Evolutionary conservation across 176 grass and related monocot species (phyloP).

Genomic region (Leersia perrieri): DNA sequence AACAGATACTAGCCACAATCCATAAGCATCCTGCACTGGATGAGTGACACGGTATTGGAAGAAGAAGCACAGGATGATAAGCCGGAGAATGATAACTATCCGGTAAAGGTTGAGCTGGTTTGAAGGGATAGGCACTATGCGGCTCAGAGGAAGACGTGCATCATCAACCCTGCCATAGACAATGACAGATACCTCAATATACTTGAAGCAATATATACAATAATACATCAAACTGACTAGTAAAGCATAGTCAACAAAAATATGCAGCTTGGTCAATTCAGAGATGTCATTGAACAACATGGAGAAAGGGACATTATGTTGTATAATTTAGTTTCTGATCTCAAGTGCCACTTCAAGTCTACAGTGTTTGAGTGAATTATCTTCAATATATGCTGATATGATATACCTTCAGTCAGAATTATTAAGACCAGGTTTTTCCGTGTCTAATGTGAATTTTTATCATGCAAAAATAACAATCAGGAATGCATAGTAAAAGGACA

Average conservation of each 20-base stretch:
- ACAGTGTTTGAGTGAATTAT: neutral
- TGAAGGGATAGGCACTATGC: slow-evolving; percentile 76
- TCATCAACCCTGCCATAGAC: slow-evolving; percentile 85
- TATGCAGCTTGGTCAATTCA: neutral
- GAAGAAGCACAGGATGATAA: slow-evolving; percentile 98
- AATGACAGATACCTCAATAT: slow-evolving; percentile 32
- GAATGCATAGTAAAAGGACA: slow-evolving; percentile 9
- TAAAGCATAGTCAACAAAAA: neutral
- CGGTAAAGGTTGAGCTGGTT: slow-evolving; percentile 98
- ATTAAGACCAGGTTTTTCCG: neutral
- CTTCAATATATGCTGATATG: neutral
- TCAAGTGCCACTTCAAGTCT: neutral
- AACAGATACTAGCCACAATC: slow-evolving; percentile 92
- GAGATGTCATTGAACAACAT: neutral
- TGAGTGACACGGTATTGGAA: slow-evolving; percentile 99
- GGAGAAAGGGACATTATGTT: neutral
- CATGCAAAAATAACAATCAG: slow-evolving; percentile 13
- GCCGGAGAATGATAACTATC: slow-evolving; percentile 89
- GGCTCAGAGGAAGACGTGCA: slow-evolving; percentile 89
- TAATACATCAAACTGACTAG: neutral
- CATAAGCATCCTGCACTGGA: slow-evolving; percentile 88
- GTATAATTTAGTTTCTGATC: neutral
- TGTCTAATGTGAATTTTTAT: neutral
- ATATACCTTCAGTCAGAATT: neutral
- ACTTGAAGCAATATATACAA: slow-evolving; percentile 19